phyloP scores from a whole-genome alignment of 495 filamentous ascomycete genomes.

The Penicillium odoratum region DNA sequence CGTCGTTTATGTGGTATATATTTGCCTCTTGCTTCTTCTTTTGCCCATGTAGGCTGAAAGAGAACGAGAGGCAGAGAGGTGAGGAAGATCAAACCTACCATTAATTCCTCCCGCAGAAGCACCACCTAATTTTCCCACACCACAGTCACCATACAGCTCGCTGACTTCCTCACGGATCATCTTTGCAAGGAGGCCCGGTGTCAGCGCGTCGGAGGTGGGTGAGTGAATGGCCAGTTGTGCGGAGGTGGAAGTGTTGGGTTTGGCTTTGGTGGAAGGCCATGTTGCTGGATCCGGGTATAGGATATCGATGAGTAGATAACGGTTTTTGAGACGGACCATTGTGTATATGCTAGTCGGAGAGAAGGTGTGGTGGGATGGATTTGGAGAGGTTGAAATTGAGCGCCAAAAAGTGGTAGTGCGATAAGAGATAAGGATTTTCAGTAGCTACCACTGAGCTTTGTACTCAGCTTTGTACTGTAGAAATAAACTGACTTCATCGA shows the following conservation, averaged over 20 bases:
- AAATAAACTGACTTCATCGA: too few species aligned
- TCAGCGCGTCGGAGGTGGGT: slow-evolving; percentile 69
- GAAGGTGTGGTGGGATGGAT: neutral
- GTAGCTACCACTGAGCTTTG: neutral
- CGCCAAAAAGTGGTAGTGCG: neutral
- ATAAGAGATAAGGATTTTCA: neutral
- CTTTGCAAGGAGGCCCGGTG: slow-evolving; percentile 59
- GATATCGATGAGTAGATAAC: slow-evolving; percentile 90
- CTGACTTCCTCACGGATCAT: slow-evolving; percentile 67
- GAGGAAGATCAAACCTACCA: slow-evolving; percentile 43
- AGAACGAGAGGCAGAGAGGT: neutral
- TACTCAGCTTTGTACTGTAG: too few species aligned
- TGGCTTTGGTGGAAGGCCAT: slow-evolving; percentile 20
- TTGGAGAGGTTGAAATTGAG: neutral
- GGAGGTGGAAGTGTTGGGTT: slow-evolving; percentile 8
- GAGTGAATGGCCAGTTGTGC: slow-evolving; percentile 67
- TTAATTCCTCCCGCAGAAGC: slow-evolving; percentile 58
- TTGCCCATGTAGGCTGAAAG: neutral
- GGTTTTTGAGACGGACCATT: slow-evolving; percentile 96
- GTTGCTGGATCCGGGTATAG: slow-evolving; percentile 70
- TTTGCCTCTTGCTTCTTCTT: neutral
- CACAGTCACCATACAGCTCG: slow-evolving; percentile 87
- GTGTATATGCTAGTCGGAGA: slow-evolving; percentile 9
- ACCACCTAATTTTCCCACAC: slow-evolving; percentile 61
- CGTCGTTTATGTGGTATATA: too few species aligned